Percentiles rank a stretch among this genome's conserved stretches.
Evolutionary conservation across 2,329 filamentous ascomycete genomes (phyloP).

Genomic region (Metarhizium humberi): DNA sequence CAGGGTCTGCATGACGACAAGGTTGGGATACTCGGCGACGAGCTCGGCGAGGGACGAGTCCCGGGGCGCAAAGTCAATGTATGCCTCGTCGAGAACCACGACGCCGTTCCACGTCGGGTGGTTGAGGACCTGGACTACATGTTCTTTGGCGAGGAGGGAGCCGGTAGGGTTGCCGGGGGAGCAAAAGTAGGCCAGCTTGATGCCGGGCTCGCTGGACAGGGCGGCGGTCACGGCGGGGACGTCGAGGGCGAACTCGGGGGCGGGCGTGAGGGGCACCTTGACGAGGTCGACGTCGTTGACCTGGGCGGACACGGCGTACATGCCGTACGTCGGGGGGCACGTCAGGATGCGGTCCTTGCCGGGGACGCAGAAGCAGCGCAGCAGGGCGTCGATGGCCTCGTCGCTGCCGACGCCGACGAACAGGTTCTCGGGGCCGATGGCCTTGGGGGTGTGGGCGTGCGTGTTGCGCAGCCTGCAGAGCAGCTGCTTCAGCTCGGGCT

Average conservation of each 20-base stretch:
- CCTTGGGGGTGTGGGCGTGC: constrained; percentile 65
- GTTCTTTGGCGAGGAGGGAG: constrained; percentile 63
- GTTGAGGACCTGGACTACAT: constrained; percentile 64
- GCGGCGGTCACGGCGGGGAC: constrained; percentile 56
- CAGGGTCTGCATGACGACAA: constrained; percentile 97
- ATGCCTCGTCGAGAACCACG: constrained; percentile 89
- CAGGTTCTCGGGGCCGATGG: constrained; percentile 69
- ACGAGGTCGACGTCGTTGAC: constrained; percentile 86
- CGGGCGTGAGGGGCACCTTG: constrained; percentile 70
- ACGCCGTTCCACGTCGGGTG: constrained; percentile 94
- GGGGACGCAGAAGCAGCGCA: constrained; percentile 87
- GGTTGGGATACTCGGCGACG: constrained; percentile 86
- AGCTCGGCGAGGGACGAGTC: constrained; percentile 79
- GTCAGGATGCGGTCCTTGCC: constrained; percentile 84
- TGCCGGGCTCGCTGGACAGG: constrained; percentile 48
- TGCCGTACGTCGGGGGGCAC: constrained; percentile 95
- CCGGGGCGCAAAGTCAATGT: constrained; percentile 79
- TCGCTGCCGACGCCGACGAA: constrained; percentile 96
- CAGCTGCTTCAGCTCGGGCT: constrained; percentile 72
- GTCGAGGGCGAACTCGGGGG: constrained; percentile 66
- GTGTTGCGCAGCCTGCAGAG: constrained; percentile 85
- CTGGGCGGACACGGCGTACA: constrained; percentile 92
- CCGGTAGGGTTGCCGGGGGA: constrained; percentile 94
- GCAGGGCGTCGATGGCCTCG: constrained; percentile 89
- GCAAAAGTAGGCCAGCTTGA: constrained; percentile 90